phyloP scores from a whole-genome alignment of 192 early-diverging fungal species.

The Endogone sp. region DNA sequence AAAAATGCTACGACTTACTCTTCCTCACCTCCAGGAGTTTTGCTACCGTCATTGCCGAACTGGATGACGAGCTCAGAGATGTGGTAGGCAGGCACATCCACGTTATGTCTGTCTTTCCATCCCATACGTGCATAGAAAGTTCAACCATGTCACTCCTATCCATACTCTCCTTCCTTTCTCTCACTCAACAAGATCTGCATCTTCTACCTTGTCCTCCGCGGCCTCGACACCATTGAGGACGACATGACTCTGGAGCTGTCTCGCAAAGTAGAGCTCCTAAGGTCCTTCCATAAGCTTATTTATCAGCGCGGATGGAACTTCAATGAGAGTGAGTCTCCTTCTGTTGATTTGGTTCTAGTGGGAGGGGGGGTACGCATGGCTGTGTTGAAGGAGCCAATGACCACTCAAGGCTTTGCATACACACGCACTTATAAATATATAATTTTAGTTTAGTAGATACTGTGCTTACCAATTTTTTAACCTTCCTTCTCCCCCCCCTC shows the following conservation, averaged over 20 bases:
- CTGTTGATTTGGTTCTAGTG: not conserved
- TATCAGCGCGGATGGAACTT: slow-evolving; percentile 79
- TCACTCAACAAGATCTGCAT: slow-evolving; percentile 73
- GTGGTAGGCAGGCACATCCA: slow-evolving; percentile 34
- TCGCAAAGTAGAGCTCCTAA: slow-evolving; percentile 73
- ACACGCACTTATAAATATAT: too few species aligned
- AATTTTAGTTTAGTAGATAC: too few species aligned
- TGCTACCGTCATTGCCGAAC: slow-evolving; percentile 88
- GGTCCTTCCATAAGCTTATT: slow-evolving; percentile 77
- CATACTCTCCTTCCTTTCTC: not conserved
- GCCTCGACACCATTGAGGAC: slow-evolving; percentile 98
- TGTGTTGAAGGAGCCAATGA: too few species aligned
- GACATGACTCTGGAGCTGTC: slow-evolving; percentile 88
- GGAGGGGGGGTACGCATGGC: not conserved
- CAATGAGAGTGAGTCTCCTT: slow-evolving; percentile 61
- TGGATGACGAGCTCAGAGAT: slow-evolving; percentile 75
- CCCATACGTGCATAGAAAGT: not conserved
- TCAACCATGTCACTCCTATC: too few species aligned
- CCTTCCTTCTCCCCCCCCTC: not conserved
- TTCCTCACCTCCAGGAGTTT: slow-evolving; percentile 95
- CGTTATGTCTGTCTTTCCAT: slow-evolving; percentile 1
- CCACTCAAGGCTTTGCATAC: too few species aligned
- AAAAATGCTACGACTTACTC: slow-evolving; percentile 86
- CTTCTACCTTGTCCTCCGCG: slow-evolving; percentile 95
- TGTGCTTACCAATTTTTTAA: too few species aligned